Base-by-base conservation (phyloP, 2,329 filamentous ascomycete species). In the Xylaria sp. region DNA sequence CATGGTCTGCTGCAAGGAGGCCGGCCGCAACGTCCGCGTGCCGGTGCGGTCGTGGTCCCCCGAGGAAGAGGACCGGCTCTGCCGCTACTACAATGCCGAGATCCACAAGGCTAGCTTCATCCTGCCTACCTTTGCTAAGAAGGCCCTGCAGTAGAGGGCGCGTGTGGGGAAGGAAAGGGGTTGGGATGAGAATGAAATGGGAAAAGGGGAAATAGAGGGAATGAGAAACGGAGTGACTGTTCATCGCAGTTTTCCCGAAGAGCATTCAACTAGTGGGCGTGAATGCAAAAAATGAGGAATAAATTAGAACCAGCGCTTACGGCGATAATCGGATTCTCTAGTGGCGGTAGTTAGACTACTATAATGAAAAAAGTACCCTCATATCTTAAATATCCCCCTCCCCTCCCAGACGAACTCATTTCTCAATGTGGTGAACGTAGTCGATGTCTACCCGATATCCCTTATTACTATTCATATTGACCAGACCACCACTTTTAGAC, bases 1-100 rank as follows among this genome's bases (percentile, higher is more conserved):
- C 91, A 98, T 99, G 94, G 93, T 99, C 80, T 98, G 96, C 91
- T 93, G 88, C 91, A 98, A 99, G 90, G 95, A 98, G 81, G 86
- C 90, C 81, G 90, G 84, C 80, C 89, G 91, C 82, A 89, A 99
- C 83, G 88, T 98, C 80, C 93, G 89, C 82, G 92, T 91, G 83
- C 96, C 96, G 63, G 80, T 98, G 71, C 92, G 96, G 79, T 86
- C 84, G 77, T 97, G 94, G 91, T 86, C 89, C 72, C 80, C 87
- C 73, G 94, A 97, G 84, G 94, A 98, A 84, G 96, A 99, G 89
- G 91, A 93, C 79, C 91, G 93, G 83, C 86, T 95, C 78, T 97
- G 94, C 92, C 89, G 89, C 81, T 99, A 99, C 90, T 99, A 99
- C 89, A 98, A 94, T 86, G 88, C 93, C 80, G 93, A 97, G 80